Evolutionary conservation across 495 filamentous ascomycete genomes (phyloP).

Genomic region (Lasiosphaeria hispida): DNA sequence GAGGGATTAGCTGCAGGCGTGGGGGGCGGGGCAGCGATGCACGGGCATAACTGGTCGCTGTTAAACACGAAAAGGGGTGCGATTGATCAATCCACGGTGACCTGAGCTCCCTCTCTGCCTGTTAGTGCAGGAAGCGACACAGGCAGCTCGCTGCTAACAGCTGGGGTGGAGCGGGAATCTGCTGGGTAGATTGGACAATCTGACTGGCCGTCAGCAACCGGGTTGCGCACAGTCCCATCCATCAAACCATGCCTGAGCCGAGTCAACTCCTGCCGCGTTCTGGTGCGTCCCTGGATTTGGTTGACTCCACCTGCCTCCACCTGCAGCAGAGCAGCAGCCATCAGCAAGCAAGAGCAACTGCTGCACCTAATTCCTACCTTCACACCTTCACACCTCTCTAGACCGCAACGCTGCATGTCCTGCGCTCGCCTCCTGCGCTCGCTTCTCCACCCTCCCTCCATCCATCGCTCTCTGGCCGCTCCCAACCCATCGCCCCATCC

Average conservation of each 20-base stretch:
- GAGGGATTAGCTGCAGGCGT: conserved; percentile 7
- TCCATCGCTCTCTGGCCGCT: too few relatives aligned
- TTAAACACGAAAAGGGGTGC: conserved; percentile 10
- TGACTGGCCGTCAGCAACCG: conserved; percentile 4
- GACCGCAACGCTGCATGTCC: too few relatives aligned
- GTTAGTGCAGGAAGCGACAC: not conserved
- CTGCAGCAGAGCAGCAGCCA: conserved; percentile 4
- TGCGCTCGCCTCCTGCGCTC: too few relatives aligned
- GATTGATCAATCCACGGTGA: conserved; percentile 2
- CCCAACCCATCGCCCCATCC: not conserved
- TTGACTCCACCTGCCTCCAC: conserved; percentile 10
- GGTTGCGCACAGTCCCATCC: conserved; percentile 4
- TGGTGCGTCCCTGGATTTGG: conserved; percentile 9
- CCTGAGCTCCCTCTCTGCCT: not conserved
- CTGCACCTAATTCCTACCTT: too few relatives aligned
- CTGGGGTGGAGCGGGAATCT: not conserved
- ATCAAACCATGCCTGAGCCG: too few relatives aligned
- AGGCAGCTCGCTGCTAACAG: not conserved
- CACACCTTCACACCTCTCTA: too few relatives aligned
- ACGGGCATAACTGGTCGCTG: conserved; percentile 12
- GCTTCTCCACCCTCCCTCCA: too few relatives aligned
- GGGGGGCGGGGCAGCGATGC: conserved; percentile 11
- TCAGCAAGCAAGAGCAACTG: not conserved
- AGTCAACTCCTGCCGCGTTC: not conserved
- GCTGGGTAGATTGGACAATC: conserved; percentile 11